phyloP scores from a whole-genome alignment of 108 stramenopile genomes.

The Nitzschia putrida region DNA sequence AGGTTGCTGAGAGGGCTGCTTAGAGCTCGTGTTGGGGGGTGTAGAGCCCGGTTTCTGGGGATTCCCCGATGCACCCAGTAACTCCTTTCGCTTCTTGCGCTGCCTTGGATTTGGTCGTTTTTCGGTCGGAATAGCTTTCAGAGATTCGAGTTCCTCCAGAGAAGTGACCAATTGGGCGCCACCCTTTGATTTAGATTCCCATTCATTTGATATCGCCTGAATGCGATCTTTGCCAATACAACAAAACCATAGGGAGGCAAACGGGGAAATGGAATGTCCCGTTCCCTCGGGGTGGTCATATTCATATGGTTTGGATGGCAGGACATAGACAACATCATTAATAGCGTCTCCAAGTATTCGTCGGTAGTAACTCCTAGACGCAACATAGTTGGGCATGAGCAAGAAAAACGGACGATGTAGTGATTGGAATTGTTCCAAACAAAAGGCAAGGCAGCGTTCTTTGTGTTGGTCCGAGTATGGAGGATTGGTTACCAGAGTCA shows the following conservation, averaged over 20 bases:
- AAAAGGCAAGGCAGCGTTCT: slow-evolving; percentile 74
- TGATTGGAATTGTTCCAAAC: slow-evolving; percentile 33
- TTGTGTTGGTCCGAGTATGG: slow-evolving; percentile 90
- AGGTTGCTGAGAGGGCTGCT: background rate
- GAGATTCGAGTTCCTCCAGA: slow-evolving; percentile 50
- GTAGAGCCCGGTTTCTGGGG: background rate
- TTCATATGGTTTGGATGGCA: slow-evolving; percentile 68
- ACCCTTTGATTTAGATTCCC: background rate
- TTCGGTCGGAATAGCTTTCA: slow-evolving; percentile 51
- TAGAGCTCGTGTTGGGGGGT: background rate
- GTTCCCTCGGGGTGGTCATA: slow-evolving; percentile 87
- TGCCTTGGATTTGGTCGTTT: slow-evolving; percentile 81
- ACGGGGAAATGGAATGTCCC: slow-evolving; percentile 76
- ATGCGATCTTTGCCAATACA: slow-evolving; percentile 42
- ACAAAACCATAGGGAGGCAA: slow-evolving; percentile 82
- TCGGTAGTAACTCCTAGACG: slow-evolving; percentile 68
- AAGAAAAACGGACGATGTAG: slow-evolving; percentile 69
- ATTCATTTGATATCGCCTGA: background rate
- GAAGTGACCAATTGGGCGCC: slow-evolving; percentile 32
- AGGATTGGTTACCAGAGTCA: slow-evolving; percentile 89
- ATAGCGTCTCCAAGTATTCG: slow-evolving; percentile 29
- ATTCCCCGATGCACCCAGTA: background rate
- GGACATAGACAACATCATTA: slow-evolving; percentile 58
- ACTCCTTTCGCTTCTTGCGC: slow-evolving; percentile 51
- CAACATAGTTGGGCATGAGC: slow-evolving; percentile 88